phyloP scores from a whole-genome alignment of 148 eudicot species.

The Chenopodium suecicum region DNA sequence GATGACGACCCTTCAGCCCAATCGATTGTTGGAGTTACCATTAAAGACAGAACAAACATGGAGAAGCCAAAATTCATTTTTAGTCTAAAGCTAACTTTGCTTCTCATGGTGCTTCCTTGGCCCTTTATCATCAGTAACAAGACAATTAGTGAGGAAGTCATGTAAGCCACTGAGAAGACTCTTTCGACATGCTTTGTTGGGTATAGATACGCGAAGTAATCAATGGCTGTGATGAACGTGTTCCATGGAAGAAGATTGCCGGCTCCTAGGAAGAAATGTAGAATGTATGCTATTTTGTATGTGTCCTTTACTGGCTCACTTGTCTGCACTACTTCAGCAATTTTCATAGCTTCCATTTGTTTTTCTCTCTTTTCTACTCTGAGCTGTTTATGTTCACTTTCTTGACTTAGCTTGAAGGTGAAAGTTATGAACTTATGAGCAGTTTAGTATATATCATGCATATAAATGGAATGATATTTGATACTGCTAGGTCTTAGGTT shows the following conservation, averaged over 20 bases:
- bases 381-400: neutral
- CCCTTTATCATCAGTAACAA: constrained; percentile 42
- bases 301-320: constrained; percentile 46
- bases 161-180: constrained; percentile 78
- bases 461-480: neutral
- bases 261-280: constrained; percentile 84
- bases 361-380: neutral
- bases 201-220: constrained; percentile 64
- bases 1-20: constrained; percentile 42
- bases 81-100: constrained; percentile 36
- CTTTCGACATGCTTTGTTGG: constrained; percentile 61
- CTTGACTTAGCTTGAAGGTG: constrained; percentile 1
- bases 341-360: constrained; percentile 45
- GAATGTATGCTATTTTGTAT: constrained; percentile 55
- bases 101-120: constrained; percentile 24
- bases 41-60: constrained; percentile 52
- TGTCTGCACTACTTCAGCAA: constrained; percentile 24
- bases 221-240: constrained; percentile 79
- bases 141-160: constrained; percentile 64
- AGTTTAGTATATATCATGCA: neutral
- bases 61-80: constrained; percentile 70
- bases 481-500: neutral
- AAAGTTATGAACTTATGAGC: neutral
- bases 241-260: constrained; percentile 97
- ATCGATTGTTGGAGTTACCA: constrained; percentile 55